Conservation (phyloP, 768 basidiomycete genomes). For the Kwoniella pini region DNA sequence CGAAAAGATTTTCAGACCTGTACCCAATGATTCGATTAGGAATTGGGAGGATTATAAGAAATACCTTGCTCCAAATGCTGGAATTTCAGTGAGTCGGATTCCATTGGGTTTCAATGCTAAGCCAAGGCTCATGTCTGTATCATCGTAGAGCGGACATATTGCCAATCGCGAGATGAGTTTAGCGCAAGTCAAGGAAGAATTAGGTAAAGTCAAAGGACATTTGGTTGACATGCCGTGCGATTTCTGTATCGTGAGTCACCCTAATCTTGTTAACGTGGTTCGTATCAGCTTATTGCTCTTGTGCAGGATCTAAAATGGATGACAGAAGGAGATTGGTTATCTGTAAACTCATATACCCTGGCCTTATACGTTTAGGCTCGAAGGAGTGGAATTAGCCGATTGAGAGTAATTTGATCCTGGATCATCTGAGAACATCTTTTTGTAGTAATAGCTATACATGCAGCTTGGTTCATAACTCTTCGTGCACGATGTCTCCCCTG, state of each 20-base stretch:
- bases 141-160: slow-evolving; percentile 73
- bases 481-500: not conserved
- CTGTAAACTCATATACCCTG: slow-evolving; percentile 33
- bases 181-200: slow-evolving; percentile 70
- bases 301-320: slow-evolving; percentile 39
- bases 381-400: too few relatives aligned
- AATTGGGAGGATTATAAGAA: slow-evolving; percentile 76
- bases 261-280: not conserved
- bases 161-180: slow-evolving; percentile 66
- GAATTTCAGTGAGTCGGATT: slow-evolving; percentile 55
- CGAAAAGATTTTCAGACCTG: slow-evolving; percentile 80
- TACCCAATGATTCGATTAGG: slow-evolving; percentile 78
- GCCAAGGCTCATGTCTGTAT: slow-evolving; percentile 50
- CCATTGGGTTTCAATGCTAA: slow-evolving; percentile 33
- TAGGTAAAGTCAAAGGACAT: slow-evolving; percentile 61
- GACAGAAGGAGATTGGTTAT: slow-evolving; percentile 39
- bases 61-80: slow-evolving; percentile 41
- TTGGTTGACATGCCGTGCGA: slow-evolving; percentile 57
- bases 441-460: too few relatives aligned
- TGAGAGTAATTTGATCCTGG: too few relatives aligned
- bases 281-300: not conserved
- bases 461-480: too few relatives aligned
- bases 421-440: too few relatives aligned
- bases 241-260: slow-evolving; percentile 47
- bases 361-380: slow-evolving; percentile 28